Evolutionary conservation across 345 rosid genomes (phyloP), one percentile per base, ranked within the genome.

Genomic region (Pelargonium nanum): DNA sequence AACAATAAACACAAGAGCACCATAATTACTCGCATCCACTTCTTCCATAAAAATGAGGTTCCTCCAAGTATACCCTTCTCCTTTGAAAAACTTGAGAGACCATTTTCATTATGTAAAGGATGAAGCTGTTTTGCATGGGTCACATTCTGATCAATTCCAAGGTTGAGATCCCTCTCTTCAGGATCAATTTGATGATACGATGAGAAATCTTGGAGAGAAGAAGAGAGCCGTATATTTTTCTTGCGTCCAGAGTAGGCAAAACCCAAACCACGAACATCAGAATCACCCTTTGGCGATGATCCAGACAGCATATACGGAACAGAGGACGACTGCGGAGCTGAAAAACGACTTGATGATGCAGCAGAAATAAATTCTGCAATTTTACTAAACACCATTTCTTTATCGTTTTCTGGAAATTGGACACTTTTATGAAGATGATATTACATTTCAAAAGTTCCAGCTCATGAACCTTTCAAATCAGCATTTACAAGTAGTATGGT

Each of bases 131-230:
- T 75, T 13, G 65, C 48, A 73, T 73, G 45, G 32, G 22, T 24
- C 24, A 65, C 57, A 54, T 52, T 68, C 68, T 62, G 65, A 65
- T 69, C 70, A 77, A 57, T 70, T 73, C 82, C 88, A 72, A 71
- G 53, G 57, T 59, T 51, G 57, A 66, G 59, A 67, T 72, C 74
- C 20, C 75, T 73, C 50, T 77, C 82, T 65, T 89, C 96, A 4
- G 81, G 77, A 79, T 79, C 85, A 75, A 79, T 65, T 8, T 71
- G 77, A 44, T 56, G 68, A 64, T 83, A 85, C 0, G 84, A 68
- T 24, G 99, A 74, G 59, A 93, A 84, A 68, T 93, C 99, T 68
- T 89, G 99, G 34, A 93, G 97, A 53, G 99, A 93, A 0, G 97
- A 76, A 0, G 99, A 84, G 28, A 76, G 88, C 53, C 90, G 78